Evolutionary conservation across 192 early-diverging fungal genomes (phyloP), one percentile per base, ranked within the genome.

Genomic region (Podochytrium sp.): DNA sequence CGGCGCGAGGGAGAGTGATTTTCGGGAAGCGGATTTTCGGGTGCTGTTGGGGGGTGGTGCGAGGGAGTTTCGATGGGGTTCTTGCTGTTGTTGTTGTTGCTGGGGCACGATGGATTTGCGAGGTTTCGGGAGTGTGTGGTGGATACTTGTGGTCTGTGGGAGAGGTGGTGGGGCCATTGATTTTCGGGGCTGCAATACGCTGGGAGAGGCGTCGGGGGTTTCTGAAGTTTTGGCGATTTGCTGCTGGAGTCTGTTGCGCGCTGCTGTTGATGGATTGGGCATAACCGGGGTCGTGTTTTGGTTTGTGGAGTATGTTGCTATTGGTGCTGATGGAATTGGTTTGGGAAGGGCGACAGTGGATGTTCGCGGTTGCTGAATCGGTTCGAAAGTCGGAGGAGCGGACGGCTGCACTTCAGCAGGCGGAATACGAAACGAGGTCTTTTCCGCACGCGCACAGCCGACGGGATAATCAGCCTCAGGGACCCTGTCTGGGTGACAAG

Each of bases 11-110:
- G 63, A 49, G 34, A 69, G 66, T 3, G 37, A 41, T 69, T 69
- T 69, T 55, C 66, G 66, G 7, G 7, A n/a, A 5, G 40, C 37
- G 40, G 56, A 33, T 58, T 58, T 58, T 33, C 56, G 56, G 29
- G 16, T 33, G 29, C 16, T 30, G 16, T 33, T 23, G 56, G 2
- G 18, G 7, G 38, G 30, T 47, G 47, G 38, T 0, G 30, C 29
- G 30, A 40, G 20, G 6, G 29, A 39, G 12, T 32, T 69, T 51
- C 66, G 66, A 25, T 50, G 64, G 35, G 12, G 52, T 3, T 5
- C 7, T 32, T 37, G 47, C 18, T 32, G 18, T 52, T 65, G 6
- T 3, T 23, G 40, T 5, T 49, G 5, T 29, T 65, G 35, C 27
- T 38, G 55, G 10, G 7, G 6, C 7, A 57, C 6, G 10, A 27